Base-by-base conservation (phyloP, 2,329 filamentous ascomycete genomes). In the Phaeomoniella chlamydospora region DNA sequence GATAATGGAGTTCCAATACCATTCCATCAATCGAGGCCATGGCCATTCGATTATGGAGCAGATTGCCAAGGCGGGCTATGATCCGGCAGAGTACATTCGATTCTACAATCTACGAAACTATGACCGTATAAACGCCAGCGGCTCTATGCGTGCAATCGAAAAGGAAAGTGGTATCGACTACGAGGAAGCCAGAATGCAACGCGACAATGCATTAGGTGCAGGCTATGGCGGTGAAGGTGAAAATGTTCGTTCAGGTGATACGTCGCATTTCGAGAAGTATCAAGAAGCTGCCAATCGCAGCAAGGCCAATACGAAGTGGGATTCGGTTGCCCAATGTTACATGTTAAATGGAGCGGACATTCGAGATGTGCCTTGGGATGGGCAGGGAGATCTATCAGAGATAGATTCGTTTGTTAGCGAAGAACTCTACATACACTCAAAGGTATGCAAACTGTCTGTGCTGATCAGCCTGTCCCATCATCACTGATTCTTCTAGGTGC, bases 1-100 rank as follows among this genome's bases (percentile, higher is more conserved):
- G 4, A 88, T 92, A 49, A 87, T 90, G 80, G 82, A 90, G 52
- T 88, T 80, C 54, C 83, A 90, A 52, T 88, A 90, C 58, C 67
- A 74, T 49, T 80, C 74, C 35, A 90, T 90, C 58, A 80, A 74
- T 55, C 74, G 82, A 22, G 80, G 81, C 18, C 22, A 26, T 26
- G 80, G 80, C 2, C 61, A 82, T 53, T 81, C 75, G 39, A 90
- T 92, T 52, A 77, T 87, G 50, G 81, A 87, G 53, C 67, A 66
- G 32, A 68, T 87, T 36, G 63, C 65, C 13, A 64, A 69, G 37
- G 68, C 70, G 18, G 81, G 82, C 5, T 67, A 86, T 34, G 67
- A 88, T 49, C 79, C 80, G 1, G 63, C 68, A 49, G 61, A 75
- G 31, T 90, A 87, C 57, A 82, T 92, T 45, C 68, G 75, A 34